phyloP scores from a whole-genome alignment of 208 protist species.

The Trypanosoma brucei region DNA sequence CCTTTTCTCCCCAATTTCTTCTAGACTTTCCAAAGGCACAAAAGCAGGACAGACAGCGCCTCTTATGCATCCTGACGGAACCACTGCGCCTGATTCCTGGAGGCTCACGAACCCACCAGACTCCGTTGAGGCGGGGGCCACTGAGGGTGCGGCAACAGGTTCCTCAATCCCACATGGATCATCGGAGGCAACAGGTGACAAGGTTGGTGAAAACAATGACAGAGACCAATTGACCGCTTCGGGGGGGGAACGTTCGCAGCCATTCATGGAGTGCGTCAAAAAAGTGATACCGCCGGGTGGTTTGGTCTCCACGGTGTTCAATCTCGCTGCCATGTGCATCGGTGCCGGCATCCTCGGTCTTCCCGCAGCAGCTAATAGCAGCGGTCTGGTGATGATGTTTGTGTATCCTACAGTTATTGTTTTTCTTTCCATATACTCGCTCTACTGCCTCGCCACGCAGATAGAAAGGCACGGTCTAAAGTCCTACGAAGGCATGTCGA shows the following conservation, averaged over 20 bases:
- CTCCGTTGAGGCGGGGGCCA: too few species aligned
- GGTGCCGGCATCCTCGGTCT: slow-evolving; percentile 64
- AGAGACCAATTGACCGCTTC: too few species aligned
- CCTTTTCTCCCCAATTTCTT: too few species aligned
- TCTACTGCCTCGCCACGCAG: slow-evolving; percentile 30
- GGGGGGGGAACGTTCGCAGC: too few species aligned
- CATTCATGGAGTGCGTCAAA: too few species aligned
- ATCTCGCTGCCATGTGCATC: slow-evolving; percentile 42
- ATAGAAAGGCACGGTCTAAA: slow-evolving; percentile 31
- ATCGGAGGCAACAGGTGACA: too few species aligned
- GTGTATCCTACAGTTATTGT: slow-evolving; percentile 42
- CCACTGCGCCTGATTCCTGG: too few species aligned
- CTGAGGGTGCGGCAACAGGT: slow-evolving; percentile 2
- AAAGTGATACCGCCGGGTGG: slow-evolving; percentile 45
- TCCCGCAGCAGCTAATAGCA: slow-evolving; percentile 46
- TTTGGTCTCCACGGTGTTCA: slow-evolving; percentile 38
- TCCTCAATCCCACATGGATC: too few species aligned
- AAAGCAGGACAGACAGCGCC: slow-evolving; percentile 21
- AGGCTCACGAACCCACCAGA: too few species aligned
- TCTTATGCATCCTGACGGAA: too few species aligned
- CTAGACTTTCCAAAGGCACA: not conserved
- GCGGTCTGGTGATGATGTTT: slow-evolving; percentile 39
- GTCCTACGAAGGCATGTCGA: slow-evolving; percentile 41
- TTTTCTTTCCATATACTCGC: slow-evolving; percentile 52
- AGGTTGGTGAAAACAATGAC: too few species aligned